Percentiles rank a stretch among this genome's conserved stretches.
These are phyloP conservation scores for Pseudoneurospora amorphoporcata DNA, from an alignment of 495 filamentous ascomycete species.

Conservation along the genomic window DNA sequence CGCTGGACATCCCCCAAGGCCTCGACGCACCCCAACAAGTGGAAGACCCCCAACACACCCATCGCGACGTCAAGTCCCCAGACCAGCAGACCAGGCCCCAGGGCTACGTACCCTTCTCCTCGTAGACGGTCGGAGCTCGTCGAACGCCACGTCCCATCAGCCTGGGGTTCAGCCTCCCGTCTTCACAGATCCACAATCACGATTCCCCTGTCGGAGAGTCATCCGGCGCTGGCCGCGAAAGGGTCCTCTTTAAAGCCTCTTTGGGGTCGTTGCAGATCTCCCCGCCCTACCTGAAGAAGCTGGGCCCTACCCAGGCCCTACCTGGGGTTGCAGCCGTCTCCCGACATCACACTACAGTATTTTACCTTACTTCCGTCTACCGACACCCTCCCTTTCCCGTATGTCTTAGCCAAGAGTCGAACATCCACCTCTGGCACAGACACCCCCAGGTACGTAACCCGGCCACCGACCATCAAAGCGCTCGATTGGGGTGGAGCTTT, in stretches of 20 bases:
- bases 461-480: slow-evolving; percentile 7
- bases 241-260: slow-evolving; percentile 9
- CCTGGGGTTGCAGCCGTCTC: background rate
- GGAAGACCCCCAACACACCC: background rate
- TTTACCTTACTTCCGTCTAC: background rate
- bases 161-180: slow-evolving; percentile 8
- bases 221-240: slow-evolving; percentile 13
- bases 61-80: background rate
- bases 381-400: slow-evolving; percentile 12
- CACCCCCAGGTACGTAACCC: slow-evolving; percentile 18
- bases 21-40: background rate
- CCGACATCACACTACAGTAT: background rate
- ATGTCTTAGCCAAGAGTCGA: slow-evolving; percentile 10
- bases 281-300: slow-evolving; percentile 7
- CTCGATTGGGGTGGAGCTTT: slow-evolving; percentile 16
- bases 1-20: background rate
- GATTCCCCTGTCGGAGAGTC: slow-evolving; percentile 11
- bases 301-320: background rate
- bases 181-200: slow-evolving; percentile 15
- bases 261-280: slow-evolving; percentile 20
- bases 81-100: background rate
- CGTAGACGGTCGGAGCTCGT: background rate
- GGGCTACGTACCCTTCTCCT: background rate
- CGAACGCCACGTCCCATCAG: slow-evolving; percentile 2
- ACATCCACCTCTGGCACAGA: background rate